Percentiles rank a stretch among this genome's conserved stretches.
phyloP scores from a whole-genome alignment of 2,329 filamentous ascomycete genomes.

The Fusarium pseudograminearum region DNA sequence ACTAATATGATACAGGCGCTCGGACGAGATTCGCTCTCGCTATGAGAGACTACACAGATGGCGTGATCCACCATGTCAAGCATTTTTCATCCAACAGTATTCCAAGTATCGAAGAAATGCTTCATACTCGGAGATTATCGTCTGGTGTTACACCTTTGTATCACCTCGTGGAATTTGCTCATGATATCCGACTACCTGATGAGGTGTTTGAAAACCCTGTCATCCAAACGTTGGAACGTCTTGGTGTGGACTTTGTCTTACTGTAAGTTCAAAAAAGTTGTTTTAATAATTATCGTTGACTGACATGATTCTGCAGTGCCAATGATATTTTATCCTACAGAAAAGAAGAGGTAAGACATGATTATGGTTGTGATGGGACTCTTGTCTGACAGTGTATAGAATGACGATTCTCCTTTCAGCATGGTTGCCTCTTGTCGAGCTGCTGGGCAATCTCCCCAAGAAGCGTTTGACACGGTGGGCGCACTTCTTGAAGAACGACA shows the following conservation, averaged over 20 bases:
- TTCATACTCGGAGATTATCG: background rate
- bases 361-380: rapidly evolving
- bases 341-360: slow-evolving; percentile 3
- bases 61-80: slow-evolving; percentile 22
- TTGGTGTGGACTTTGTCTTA: slow-evolving; percentile 15
- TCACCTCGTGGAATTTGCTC: slow-evolving; percentile 18
- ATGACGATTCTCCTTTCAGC: slow-evolving; percentile 19
- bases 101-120: slow-evolving; percentile 18
- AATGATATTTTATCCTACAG: slow-evolving; percentile 20
- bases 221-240: slow-evolving; percentile 11
- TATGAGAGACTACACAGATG: slow-evolving; percentile 24
- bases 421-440: slow-evolving; percentile 28
- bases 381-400: background rate
- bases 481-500: slow-evolving; percentile 10
- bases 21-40: slow-evolving; percentile 7
- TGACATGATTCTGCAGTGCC: rapidly evolving
- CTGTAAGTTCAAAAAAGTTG: background rate
- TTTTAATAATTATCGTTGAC: rapidly evolving
- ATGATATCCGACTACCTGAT: slow-evolving; percentile 4
- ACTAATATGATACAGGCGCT: background rate
- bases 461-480: slow-evolving; percentile 14
- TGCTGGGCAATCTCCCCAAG: slow-evolving; percentile 9
- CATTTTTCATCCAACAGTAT: slow-evolving; percentile 9
- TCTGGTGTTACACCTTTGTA: slow-evolving; percentile 20
- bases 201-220: slow-evolving; percentile 2